phyloP scores from a whole-genome alignment of 1,139 yeast species.

The Pichia sp. region DNA sequence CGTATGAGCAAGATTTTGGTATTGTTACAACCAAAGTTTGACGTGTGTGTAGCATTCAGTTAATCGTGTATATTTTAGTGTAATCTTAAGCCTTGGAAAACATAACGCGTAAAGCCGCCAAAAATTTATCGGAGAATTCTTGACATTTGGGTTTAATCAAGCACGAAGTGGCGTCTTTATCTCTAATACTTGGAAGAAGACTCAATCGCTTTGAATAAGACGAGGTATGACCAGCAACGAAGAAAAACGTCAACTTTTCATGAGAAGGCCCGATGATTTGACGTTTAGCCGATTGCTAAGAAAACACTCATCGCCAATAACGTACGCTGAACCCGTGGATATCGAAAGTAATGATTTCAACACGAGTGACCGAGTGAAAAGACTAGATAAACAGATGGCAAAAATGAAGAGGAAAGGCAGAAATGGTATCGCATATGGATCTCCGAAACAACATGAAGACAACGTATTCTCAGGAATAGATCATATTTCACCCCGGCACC shows the following conservation, averaged over 20 bases:
- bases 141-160: background rate
- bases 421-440: background rate
- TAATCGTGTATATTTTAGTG: background rate
- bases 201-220: too few species aligned
- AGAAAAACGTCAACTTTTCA: background rate
- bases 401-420: constrained; percentile 23
- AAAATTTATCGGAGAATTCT: background rate
- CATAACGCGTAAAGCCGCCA: background rate
- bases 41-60: background rate
- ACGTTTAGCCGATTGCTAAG: background rate
- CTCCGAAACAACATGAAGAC: background rate
- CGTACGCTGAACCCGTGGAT: background rate
- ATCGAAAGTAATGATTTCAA: background rate
- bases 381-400: constrained; percentile 24
- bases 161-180: too few species aligned
- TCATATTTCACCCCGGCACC: background rate
- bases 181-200: too few species aligned
- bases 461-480: background rate
- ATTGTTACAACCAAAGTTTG: constrained; percentile 9
- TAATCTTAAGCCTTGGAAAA: background rate
- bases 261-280: background rate
- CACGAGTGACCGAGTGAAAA: constrained; percentile 21
- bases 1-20: constrained; percentile 33
- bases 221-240: background rate
- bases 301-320: background rate